Evolutionary conservation across 1,284 basidiomycete genomes (phyloP).

Genomic region (Anthracocystis panici-leucophaei): DNA sequence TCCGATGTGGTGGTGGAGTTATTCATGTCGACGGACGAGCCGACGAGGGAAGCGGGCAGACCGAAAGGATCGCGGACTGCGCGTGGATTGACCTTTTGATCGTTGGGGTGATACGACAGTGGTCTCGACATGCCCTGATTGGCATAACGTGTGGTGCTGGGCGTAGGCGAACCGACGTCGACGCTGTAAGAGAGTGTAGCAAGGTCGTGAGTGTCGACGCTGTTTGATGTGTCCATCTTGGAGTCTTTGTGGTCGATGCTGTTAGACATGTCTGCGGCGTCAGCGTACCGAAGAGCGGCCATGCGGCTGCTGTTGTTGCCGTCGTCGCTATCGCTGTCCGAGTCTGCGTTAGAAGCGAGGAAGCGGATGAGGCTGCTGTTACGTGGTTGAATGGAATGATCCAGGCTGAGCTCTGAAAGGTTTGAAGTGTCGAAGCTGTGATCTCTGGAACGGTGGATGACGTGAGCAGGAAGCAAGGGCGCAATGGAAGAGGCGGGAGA

Average conservation of each 20-base stretch:
- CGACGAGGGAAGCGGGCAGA: conserved; percentile 34
- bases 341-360: conserved; percentile 5
- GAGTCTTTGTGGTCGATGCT: conserved; percentile 3
- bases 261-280: background rate
- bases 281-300: conserved; percentile 4
- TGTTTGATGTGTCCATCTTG: conserved; percentile 5
- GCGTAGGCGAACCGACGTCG: conserved; percentile 10
- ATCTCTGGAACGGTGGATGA: conserved; percentile 11
- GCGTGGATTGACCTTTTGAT: conserved; percentile 46
- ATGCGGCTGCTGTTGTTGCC: conserved; percentile 9
- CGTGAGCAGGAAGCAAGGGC: conserved; percentile 20
- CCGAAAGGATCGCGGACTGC: conserved; percentile 38
- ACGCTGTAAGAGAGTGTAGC: conserved; percentile 30
- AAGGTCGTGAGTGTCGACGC: conserved; percentile 22
- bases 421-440: conserved; percentile 17
- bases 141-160: conserved; percentile 14
- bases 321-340: conserved; percentile 9
- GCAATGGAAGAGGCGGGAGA: conserved; percentile 22
- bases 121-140: conserved; percentile 42
- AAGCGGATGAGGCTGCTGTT: conserved; percentile 25
- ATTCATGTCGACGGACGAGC: conserved; percentile 23
- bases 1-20: conserved; percentile 12
- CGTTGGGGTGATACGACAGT: conserved; percentile 33
- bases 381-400: conserved; percentile 20
- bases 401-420: conserved; percentile 13